Base-by-base conservation (phyloP, 441 rosid genomes). In the Euphorbia neoarborescens region DNA sequence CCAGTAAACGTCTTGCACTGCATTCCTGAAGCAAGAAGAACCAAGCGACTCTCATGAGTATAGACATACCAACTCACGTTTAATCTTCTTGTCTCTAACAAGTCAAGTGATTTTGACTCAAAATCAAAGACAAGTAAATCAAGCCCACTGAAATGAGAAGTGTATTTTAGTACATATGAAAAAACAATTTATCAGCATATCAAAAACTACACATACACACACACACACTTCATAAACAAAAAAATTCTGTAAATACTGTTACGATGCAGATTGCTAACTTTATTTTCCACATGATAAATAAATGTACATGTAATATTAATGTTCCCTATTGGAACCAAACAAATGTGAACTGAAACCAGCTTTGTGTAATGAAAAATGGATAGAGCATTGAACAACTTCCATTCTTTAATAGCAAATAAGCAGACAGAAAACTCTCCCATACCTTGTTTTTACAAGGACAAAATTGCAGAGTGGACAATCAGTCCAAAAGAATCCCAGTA, bases 1-100 rank as follows among this genome's bases (percentile, higher is more conserved):
- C 97, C 99, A 79, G 77, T 81, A 77, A 95, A 81, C 40, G 83
- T 82, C 84, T 86, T 89, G 96, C 96, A 90, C 73, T 92, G 97
- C 93, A 95, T 83, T 83, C 98, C 98, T 7, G 98, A 90, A 71
- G 99, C 96, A 84, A 95, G 97, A 78, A 92, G 97, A 84, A 92
- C 86, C 87, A 92, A 77, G 71, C 99, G 91, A 77, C 94, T 88
- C 70, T 92, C 99, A 81, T 95, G 99, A 10, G 98, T 92, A 80
- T 95, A 92, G 68, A 81, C 80, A 82, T 85, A 92, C 98, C 98
- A 90, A 77, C 85, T 81, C 68, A 88, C 90, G 74, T 80, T 86
- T 71, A 77, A 68, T 80, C 84, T 92, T 82, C 79, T 90, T 56
- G 92, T 83, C 80, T 92, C 98, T 75, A 95, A 95, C 83, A 92